Base-by-base conservation (phyloP, 2,329 filamentous ascomycete species). In the Colletotrichum melonis region DNA sequence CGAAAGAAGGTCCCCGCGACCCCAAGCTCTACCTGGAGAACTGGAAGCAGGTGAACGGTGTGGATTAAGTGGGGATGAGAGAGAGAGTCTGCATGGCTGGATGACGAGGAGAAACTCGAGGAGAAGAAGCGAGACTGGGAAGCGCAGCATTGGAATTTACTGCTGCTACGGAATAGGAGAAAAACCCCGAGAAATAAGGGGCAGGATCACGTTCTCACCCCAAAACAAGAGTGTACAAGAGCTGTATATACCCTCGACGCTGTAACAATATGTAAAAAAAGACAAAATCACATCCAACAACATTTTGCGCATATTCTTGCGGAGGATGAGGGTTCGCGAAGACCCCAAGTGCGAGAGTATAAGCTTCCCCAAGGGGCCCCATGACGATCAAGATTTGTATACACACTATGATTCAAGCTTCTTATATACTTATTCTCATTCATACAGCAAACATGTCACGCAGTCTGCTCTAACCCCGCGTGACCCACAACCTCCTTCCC, bases 41-140 rank as follows among this genome's bases (percentile, higher is more conserved):
- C 78, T 94, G 92, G 92, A 94, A 93, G 86, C 79, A 82, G 11
- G 90, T 91, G 83, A 93, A 93, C 78, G 92, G 91, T 1, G 80
- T 89, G 59, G 88, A 91, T 55, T 91, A 82, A 86, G 72, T 26
- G 24, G 7, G 59, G 32, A 35, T 28, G 28, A 30, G 28, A 11
- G 1, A 32, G 9, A 32, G 57, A 24, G 22, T 14, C 60, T 74
- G 62, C 14, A 16, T 42, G 19, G 56, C 73, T 30, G 30, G 12
- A 54, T 1, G 14, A 66, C 16, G 30, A 46, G 56, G 11, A 24
- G 16, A 12, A 26, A 16, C 24, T 5, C 28, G 26, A 55, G 24
- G 57, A 49, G 14, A 54, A 62, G 30, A 52, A 38, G 26, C 8
- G 24, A 54, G 52, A 38, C 16, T 5, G 35, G 14, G 14, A 38